Evolutionary conservation across 805 yeast genomes (phyloP).

Genomic region (Candida xiaguanensis): DNA sequence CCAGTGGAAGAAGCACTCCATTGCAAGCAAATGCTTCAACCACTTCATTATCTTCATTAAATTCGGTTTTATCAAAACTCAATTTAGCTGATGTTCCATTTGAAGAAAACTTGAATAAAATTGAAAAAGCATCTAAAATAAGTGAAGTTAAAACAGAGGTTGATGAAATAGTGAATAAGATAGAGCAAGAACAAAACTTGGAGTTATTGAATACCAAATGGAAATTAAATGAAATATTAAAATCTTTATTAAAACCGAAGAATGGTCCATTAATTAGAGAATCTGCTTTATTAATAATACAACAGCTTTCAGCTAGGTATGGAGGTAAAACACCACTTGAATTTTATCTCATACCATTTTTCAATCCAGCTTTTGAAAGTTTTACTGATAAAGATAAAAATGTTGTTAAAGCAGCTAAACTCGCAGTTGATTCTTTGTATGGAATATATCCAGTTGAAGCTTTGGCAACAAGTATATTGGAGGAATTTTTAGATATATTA

Average conservation of each 20-base stretch:
- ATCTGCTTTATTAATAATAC: slow-evolving; percentile 63
- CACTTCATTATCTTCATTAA: slow-evolving; percentile 68
- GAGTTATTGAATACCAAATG: slow-evolving; percentile 52
- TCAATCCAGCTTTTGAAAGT: slow-evolving; percentile 64
- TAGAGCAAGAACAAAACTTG: slow-evolving; percentile 38
- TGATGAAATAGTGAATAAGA: slow-evolving; percentile 47
- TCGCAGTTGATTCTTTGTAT: slow-evolving; percentile 66
- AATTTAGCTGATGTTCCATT: slow-evolving; percentile 61
- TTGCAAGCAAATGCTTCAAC: slow-evolving; percentile 48
- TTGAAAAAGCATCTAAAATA: slow-evolving; percentile 49
- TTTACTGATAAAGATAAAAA: slow-evolving; percentile 84
- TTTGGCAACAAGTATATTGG: slow-evolving; percentile 64
- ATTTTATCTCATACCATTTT: slow-evolving; percentile 62
- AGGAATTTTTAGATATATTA: slow-evolving; percentile 59
- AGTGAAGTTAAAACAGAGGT: slow-evolving; percentile 56
- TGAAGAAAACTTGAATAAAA: slow-evolving; percentile 49
- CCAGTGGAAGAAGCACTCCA: slow-evolving; percentile 36
- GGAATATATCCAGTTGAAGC: slow-evolving; percentile 76
- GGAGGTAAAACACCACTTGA: slow-evolving; percentile 72
- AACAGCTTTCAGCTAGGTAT: slow-evolving; percentile 52
- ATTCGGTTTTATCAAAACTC: slow-evolving; percentile 62
- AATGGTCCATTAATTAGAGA: slow-evolving; percentile 75
- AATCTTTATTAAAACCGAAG: slow-evolving; percentile 69
- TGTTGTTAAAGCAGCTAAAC: slow-evolving; percentile 82
- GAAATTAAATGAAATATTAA: slow-evolving; percentile 60